phyloP scores from a whole-genome alignment of 2,329 filamentous ascomycete species.

The Trichocomaceae sp. region DNA sequence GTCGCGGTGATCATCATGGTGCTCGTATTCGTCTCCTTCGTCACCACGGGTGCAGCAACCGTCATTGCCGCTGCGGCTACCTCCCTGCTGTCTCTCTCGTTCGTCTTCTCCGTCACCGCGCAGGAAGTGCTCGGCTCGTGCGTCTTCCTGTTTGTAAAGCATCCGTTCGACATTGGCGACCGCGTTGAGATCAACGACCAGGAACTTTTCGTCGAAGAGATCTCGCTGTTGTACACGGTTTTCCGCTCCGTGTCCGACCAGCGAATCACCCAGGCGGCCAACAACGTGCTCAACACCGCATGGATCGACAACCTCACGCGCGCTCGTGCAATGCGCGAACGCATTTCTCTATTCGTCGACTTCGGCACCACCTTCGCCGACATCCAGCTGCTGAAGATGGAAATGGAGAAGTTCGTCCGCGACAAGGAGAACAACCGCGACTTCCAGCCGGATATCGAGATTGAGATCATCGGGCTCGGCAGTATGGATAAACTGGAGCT shows the following conservation, averaged over 20 bases:
- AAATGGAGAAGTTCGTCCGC: conserved; percentile 79
- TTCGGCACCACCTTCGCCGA: conserved; percentile 88
- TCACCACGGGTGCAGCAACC: conserved; percentile 76
- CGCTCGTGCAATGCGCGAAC: conserved; percentile 85
- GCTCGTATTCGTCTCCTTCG: conserved; percentile 84
- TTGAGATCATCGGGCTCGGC: conserved; percentile 71
- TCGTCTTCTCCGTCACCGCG: conserved; percentile 85
- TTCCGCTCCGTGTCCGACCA: conserved; percentile 78
- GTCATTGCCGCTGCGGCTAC: conserved; percentile 87
- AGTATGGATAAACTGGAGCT: conserved; percentile 85
- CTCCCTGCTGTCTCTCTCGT: conserved; percentile 87
- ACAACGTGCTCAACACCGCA: conserved; percentile 83
- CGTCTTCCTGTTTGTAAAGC: conserved; percentile 98
- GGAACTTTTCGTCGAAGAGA: conserved; percentile 79
- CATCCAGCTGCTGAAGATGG: conserved; percentile 72
- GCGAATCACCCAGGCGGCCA: conserved; percentile 76
- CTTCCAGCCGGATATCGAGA: conserved; percentile 75
- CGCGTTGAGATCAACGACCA: conserved; percentile 70
- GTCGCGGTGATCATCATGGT: conserved; percentile 74
- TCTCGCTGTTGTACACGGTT: conserved; percentile 86
- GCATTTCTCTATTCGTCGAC: conserved; percentile 68
- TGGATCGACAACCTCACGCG: conserved; percentile 94
- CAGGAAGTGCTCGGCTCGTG: conserved; percentile 97
- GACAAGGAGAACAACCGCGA: conserved; percentile 81
- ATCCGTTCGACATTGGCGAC: conserved; percentile 93